Percentiles rank a stretch among this genome's conserved stretches.
Conservation (phyloP, 2,329 filamentous ascomycete species). For the Paraconiothyrium sp. region DNA sequence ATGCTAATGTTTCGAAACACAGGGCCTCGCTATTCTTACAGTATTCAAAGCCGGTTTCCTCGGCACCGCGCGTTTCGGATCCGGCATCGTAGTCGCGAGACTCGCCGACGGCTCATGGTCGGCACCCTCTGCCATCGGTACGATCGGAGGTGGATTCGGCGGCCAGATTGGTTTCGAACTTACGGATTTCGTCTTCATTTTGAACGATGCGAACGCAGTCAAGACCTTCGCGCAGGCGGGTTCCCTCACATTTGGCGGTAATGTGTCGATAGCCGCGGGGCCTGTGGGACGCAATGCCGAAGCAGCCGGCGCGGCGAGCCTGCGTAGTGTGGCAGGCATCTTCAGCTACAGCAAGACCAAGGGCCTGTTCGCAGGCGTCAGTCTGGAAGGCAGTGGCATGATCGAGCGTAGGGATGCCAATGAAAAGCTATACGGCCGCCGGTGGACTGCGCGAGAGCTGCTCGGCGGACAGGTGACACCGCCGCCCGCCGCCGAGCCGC, state of each 20-base stretch:
- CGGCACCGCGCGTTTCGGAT: slow-evolving; percentile 82
- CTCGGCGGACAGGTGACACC: slow-evolving; percentile 80
- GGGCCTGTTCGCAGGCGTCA: slow-evolving; percentile 94
- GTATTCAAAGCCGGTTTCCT: slow-evolving; percentile 89
- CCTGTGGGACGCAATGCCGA: slow-evolving; percentile 95
- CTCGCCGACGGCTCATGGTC: slow-evolving; percentile 82
- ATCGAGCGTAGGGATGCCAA: slow-evolving; percentile 97
- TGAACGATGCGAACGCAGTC: slow-evolving; percentile 90
- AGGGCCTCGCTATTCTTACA: slow-evolving; percentile 85
- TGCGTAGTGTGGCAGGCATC: slow-evolving; percentile 87
- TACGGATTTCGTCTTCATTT: slow-evolving; percentile 96
- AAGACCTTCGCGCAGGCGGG: slow-evolving; percentile 94
- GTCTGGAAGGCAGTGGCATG: slow-evolving; percentile 89
- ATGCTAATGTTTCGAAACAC: slow-evolving; percentile 18
- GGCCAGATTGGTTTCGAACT: slow-evolving; percentile 89
- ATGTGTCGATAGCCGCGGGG: slow-evolving; percentile 94
- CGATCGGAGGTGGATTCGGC: slow-evolving; percentile 82
- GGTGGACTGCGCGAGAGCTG: slow-evolving; percentile 82
- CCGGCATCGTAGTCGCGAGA: slow-evolving; percentile 81
- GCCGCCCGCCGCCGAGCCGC: slow-evolving; percentile 82
- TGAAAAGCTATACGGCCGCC: slow-evolving; percentile 89
- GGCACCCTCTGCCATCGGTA: slow-evolving; percentile 82
- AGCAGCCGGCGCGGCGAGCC: slow-evolving; percentile 90
- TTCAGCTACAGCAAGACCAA: slow-evolving; percentile 99
- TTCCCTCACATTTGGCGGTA: slow-evolving; percentile 90